Evolutionary conservation across 139 green algal species (phyloP).

Genomic region (Asterochloris erici): DNA sequence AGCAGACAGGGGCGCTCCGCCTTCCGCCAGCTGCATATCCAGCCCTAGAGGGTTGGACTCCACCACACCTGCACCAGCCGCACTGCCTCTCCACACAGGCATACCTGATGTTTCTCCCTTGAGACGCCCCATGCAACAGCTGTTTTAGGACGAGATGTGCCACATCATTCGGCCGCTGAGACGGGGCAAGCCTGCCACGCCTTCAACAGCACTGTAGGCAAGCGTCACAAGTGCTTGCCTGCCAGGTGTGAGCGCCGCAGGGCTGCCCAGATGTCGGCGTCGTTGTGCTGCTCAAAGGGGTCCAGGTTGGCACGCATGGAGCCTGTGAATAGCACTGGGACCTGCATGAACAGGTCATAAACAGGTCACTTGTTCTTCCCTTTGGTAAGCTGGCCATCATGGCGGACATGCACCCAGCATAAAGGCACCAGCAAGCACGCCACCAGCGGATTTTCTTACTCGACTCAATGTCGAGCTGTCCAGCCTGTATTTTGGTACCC

Average conservation of each 20-base stretch:
- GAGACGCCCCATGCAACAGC: too few species aligned
- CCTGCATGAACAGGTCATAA: slow-evolving; percentile 44
- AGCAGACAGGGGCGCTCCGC: slow-evolving; percentile 80
- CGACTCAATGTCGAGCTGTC: too few species aligned
- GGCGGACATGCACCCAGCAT: too few species aligned
- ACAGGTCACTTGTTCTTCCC: too few species aligned
- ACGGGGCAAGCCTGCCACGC: neutral
- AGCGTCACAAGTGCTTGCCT: neutral
- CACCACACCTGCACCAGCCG: neutral
- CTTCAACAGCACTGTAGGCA: neutral
- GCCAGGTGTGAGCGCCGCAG: slow-evolving; percentile 36
- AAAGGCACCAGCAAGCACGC: too few species aligned
- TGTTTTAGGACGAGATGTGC: too few species aligned
- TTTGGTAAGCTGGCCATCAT: too few species aligned
- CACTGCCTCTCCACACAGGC: too few species aligned
- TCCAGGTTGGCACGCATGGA: slow-evolving; percentile 90
- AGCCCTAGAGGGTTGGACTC: slow-evolving; percentile 31
- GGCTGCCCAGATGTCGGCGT: slow-evolving; percentile 56
- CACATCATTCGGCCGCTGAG: too few species aligned
- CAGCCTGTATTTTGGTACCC: too few species aligned
- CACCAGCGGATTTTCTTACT: too few species aligned
- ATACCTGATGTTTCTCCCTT: too few species aligned
- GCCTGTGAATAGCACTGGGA: slow-evolving; percentile 92
- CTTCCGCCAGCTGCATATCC: slow-evolving; percentile 72
- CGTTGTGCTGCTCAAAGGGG: slow-evolving; percentile 73